Base-by-base conservation (phyloP, 257 asterid genomes). In the Capsicum baccatum region DNA sequence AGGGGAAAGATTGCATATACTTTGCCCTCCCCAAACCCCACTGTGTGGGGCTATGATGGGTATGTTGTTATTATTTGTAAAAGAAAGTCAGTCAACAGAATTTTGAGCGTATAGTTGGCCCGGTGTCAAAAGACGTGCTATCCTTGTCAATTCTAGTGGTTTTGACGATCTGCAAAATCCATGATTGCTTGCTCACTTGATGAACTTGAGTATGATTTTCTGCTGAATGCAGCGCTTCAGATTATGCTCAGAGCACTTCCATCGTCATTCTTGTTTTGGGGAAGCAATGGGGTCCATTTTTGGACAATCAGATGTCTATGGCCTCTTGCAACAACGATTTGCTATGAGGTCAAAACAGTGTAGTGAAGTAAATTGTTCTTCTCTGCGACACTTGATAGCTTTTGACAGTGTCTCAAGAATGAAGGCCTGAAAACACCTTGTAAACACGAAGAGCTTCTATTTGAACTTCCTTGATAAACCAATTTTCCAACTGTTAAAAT, bases 121-220 rank as follows among this genome's bases (percentile, higher is more conserved):
- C 8, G 44, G 17, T 64, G 47, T 33, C 47, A 64, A 64, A 63
- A 64, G 47, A 2, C 71, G 71, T 12, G 71, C 16, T 64, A 10
- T 64, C 17, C 71, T 33, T 64, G 42, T 64, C n/a, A 1, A 3
- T 26, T 76, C 81, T 76, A 76, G 62, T 50, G 81, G 81, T 50
- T 50, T 50, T 74, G 21, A 10, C 42, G 6, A 4, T 74, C 59
- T 50, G 48, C 17, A 52, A 48, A 15, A 76, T 76, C 81, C 62
- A 13, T 13, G 9, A 17, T 76, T 26, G 63, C 63, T 52, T 50
- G 81, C 16, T 8, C 26, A 21, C 21, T 21, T 52, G 63, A 52
- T 52, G 81, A 76, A 7, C 48, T 76, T 76, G 81, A 76, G 81
- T 35, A 26, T 76, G 48, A 76, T 26, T 21, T 66, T 6, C 74